Percentiles rank a stretch among this genome's conserved stretches.
phyloP scores from a whole-genome alignment of 345 rosid genomes.

The Arabis alpina region DNA sequence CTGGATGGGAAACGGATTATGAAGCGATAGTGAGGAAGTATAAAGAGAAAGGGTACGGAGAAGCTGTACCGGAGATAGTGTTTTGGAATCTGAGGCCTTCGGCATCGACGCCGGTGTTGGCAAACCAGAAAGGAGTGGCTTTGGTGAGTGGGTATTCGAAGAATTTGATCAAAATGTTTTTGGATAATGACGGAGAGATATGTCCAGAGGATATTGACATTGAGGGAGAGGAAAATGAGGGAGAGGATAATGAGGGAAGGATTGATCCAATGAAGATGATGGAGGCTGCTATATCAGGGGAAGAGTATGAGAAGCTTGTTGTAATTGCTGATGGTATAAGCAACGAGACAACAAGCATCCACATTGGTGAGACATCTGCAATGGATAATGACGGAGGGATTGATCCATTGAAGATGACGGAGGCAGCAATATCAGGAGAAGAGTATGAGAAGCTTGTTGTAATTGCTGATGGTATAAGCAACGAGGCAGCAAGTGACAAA shows the following conservation, averaged over 20 bases:
- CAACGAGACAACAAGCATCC: too few relatives aligned
- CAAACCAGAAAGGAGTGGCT: slow-evolving; percentile 51
- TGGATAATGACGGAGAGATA: slow-evolving; percentile 49
- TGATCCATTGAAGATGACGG: slow-evolving; percentile 52
- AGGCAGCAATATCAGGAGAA: slow-evolving; percentile 47
- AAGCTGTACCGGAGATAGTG: slow-evolving; percentile 57
- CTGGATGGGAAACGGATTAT: slow-evolving; percentile 59
- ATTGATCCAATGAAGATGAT: slow-evolving; percentile 49
- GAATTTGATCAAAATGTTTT: slow-evolving; percentile 62
- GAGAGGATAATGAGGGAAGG: too few relatives aligned
- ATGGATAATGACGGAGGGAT: too few relatives aligned
- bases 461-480: slow-evolving; percentile 31
- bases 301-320: slow-evolving; percentile 50
- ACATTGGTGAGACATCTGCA: too few relatives aligned
- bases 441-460: slow-evolving; percentile 53
- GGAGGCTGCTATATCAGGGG: slow-evolving; percentile 51
- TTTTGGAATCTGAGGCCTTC: slow-evolving; percentile 73
- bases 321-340: slow-evolving; percentile 39
- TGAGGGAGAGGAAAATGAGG: too few relatives aligned
- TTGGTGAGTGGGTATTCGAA: slow-evolving; percentile 71
- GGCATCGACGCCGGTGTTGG: slow-evolving; percentile 51
- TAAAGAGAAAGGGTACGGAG: slow-evolving; percentile 51
- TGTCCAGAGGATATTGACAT: too few relatives aligned
- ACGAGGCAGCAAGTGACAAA: too few relatives aligned
- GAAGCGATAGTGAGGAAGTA: slow-evolving; percentile 51